Base-by-base conservation (phyloP, 176 grass and related monocot genomes). In the Lolium perenne region DNA sequence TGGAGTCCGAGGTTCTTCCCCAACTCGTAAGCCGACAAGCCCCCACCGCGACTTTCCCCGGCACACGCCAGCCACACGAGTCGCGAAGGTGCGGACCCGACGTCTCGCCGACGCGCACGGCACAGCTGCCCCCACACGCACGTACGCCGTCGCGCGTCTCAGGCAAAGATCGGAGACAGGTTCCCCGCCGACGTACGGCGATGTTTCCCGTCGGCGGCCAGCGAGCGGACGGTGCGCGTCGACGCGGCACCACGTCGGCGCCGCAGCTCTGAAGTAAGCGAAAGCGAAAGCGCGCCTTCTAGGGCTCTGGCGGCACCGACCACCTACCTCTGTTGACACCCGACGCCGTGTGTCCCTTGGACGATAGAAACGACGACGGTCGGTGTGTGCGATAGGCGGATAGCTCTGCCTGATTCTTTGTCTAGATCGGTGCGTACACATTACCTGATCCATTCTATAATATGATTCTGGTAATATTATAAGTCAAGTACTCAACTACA, bases 191-290 rank as follows among this genome's bases (percentile, higher is more conserved):
- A 53, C 50, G 50, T 53, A 16, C 14, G 3, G 46, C 1, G 58
- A 66, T 64, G 61, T 26, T 16, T 66, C 26, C 22, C 26, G 47
- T 29, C 0, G 26, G 26, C 26, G 5, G 5, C 40, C 0, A 55
- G 40, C 9, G 43, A 2, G 56, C 82, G 20, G 72, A 41, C 83
- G 70, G 41, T 23, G 53, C 4, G 67, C 59, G 62, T 3, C 62
- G 55, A 87, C 55, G 78, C 68, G 43, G 67, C 55, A 32, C 47
- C 46, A 32, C 60, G 61, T 59, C 80, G 80, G 38, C 61, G 48
- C 22, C 71, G 71, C 43, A 25, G 17, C 14, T 20, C 4, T 16
- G 43, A 86, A 10, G 43, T 45, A 73, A 53, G 29, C 18, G 20
- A 26, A 49, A 62, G 32, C 32, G 32, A 35, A 35, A 35, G 32